These are phyloP conservation scores for Alternaria conjuncta DNA, from an alignment of 2,329 filamentous ascomycete species.

Conservation along the genomic window DNA sequence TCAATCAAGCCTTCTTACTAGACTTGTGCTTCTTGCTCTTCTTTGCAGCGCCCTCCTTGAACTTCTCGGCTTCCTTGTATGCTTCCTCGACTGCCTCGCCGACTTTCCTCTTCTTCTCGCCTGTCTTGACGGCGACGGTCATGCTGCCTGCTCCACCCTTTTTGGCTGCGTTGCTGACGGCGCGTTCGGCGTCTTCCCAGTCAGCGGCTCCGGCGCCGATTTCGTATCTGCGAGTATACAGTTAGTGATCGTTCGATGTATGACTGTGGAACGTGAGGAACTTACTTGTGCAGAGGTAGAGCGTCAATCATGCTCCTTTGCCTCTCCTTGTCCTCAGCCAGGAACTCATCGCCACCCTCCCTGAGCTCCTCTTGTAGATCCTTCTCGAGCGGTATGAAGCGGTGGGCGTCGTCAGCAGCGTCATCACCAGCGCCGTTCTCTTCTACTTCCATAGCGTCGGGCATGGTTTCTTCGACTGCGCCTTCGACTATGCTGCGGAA, in stretches of 20 bases:
- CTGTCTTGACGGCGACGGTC: conserved; percentile 82
- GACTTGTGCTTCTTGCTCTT: conserved; percentile 46
- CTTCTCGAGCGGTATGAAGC: conserved; percentile 73
- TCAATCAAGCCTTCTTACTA: conserved; percentile 52
- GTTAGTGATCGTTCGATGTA: neutral
- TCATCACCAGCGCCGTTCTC: conserved; percentile 62
- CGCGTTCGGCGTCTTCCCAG: conserved; percentile 74
- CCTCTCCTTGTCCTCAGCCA: conserved; percentile 72
- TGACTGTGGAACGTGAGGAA: neutral
- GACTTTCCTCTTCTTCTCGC: conserved; percentile 77
- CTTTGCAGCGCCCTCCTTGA: conserved; percentile 41
- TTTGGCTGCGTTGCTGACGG: conserved; percentile 63
- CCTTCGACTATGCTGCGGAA: conserved; percentile 78
- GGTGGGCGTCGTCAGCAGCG: conserved; percentile 61
- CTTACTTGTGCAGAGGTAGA: conserved; percentile 84
- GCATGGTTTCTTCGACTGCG: conserved; percentile 61
- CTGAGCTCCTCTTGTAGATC: conserved; percentile 81
- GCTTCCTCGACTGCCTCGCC: conserved; percentile 60
- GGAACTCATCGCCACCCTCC: conserved; percentile 79
- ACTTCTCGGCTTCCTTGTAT: conserved; percentile 45
- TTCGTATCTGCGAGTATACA: conserved; percentile 45
- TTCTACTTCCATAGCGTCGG: conserved; percentile 51
- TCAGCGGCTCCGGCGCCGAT: conserved; percentile 56
- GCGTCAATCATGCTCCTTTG: conserved; percentile 90
- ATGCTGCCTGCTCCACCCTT: conserved; percentile 60